These are phyloP conservation scores for Candida maris DNA, from an alignment of 805 yeast species.

Conservation along the genomic window DNA sequence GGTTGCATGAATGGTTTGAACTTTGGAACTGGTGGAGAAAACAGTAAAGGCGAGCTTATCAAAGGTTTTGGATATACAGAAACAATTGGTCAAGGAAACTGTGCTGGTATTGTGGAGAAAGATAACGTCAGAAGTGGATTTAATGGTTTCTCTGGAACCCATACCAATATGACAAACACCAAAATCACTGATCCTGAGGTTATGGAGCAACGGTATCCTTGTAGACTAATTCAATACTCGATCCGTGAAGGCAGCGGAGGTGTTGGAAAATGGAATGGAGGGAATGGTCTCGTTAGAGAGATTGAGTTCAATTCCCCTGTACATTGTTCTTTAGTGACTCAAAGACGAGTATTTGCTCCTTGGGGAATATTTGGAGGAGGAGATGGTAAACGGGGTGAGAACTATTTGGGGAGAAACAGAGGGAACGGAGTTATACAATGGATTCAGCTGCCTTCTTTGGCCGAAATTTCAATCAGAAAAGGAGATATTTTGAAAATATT, in stretches of 20 bases:
- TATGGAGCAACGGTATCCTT: constrained; percentile 51
- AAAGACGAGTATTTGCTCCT: constrained; percentile 51
- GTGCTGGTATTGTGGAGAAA: constrained; percentile 37
- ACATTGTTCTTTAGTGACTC: constrained; percentile 45
- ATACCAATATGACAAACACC: constrained; percentile 35
- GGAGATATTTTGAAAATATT: constrained; percentile 37
- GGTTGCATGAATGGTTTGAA: constrained; percentile 88
- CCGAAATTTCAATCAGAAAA: constrained; percentile 36
- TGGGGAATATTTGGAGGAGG: constrained; percentile 54
- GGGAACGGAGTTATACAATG: constrained; percentile 22
- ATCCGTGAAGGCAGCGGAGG: constrained; percentile 48
- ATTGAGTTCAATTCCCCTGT: constrained; percentile 40
- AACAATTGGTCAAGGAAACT: constrained; percentile 54
- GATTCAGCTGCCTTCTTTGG: constrained; percentile 32
- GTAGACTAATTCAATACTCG: constrained; percentile 41
- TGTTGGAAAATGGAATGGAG: constrained; percentile 45
- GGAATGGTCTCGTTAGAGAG: constrained; percentile 50
- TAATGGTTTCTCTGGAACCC: constrained; percentile 46
- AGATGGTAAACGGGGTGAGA: constrained; percentile 47
- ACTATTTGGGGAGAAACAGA: constrained; percentile 10
- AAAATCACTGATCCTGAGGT: constrained; percentile 52
- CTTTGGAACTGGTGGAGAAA: constrained; percentile 51
- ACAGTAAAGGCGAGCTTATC: constrained; percentile 45
- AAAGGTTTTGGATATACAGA: constrained; percentile 52
- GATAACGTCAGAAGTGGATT: constrained; percentile 11